Evolutionary conservation across 2,329 filamentous ascomycete genomes (phyloP).

Genomic region (Pestalotiopsis sp.): DNA sequence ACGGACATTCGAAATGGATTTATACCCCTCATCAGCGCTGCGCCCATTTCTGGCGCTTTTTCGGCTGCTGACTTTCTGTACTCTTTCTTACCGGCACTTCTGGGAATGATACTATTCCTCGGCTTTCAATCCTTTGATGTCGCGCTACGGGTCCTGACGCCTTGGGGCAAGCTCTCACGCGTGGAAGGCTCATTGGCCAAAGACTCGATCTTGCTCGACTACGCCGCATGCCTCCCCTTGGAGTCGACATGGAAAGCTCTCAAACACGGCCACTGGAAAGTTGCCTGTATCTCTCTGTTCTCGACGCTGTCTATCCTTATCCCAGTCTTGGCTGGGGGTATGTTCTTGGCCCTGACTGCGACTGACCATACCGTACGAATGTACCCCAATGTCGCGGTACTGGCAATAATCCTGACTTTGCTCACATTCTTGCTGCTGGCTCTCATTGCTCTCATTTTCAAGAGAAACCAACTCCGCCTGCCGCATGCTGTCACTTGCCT

Average conservation of each 20-base stretch:
- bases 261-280: conserved; percentile 65
- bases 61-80: conserved; percentile 89
- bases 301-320: conserved; percentile 62
- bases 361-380: conserved; percentile 58
- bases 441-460: conserved; percentile 63
- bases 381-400: conserved; percentile 73
- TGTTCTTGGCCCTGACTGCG: conserved; percentile 74
- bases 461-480: conserved; percentile 63
- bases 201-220: conserved; percentile 69
- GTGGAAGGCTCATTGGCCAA: conserved; percentile 63
- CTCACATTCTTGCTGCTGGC: conserved; percentile 70
- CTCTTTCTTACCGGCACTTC: conserved; percentile 70
- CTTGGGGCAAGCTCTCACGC: conserved; percentile 66
- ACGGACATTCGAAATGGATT: conserved; percentile 72
- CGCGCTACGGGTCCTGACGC: conserved; percentile 66
- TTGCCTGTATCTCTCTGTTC: conserved; percentile 63
- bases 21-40: conserved; percentile 64
- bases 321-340: conserved; percentile 68
- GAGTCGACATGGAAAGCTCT: conserved; percentile 60
- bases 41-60: conserved; percentile 67
- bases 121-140: conserved; percentile 69
- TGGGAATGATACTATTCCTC: conserved; percentile 70
- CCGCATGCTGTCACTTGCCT: conserved; percentile 75
- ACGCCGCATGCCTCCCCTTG: conserved; percentile 67
- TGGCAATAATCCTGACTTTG: conserved; percentile 72